Conservation (phyloP, 2,329 filamentous ascomycete genomes). For the Ophiosphaerella narmari region DNA sequence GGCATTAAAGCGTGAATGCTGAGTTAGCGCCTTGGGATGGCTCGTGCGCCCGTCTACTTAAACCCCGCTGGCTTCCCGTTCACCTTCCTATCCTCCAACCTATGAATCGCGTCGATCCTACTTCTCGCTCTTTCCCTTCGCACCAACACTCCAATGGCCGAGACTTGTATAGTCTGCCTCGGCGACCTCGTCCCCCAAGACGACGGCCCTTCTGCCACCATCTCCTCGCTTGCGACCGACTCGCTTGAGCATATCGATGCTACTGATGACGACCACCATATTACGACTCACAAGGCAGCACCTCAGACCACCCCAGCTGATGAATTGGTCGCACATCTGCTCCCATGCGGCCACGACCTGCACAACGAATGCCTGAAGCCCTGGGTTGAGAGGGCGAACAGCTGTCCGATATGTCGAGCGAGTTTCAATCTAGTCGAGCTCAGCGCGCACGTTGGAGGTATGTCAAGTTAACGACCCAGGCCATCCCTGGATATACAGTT, state of each 20-base stretch:
- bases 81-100: slow-evolving; percentile 38
- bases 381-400: slow-evolving; percentile 97
- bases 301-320: slow-evolving; percentile 49
- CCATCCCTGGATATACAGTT: slow-evolving; percentile 19
- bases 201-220: slow-evolving; percentile 46
- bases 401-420: slow-evolving; percentile 94
- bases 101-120: slow-evolving; percentile 40
- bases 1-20: slow-evolving; percentile 15
- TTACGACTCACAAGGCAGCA: slow-evolving; percentile 17
- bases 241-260: slow-evolving; percentile 27
- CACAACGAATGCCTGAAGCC: slow-evolving; percentile 91
- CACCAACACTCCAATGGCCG: slow-evolving; percentile 57
- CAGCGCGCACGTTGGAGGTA: slow-evolving; percentile 78
- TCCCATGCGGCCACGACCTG: slow-evolving; percentile 86
- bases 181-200: slow-evolving; percentile 67
- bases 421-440: slow-evolving; percentile 90
- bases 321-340: slow-evolving; percentile 63
- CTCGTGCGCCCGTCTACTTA: slow-evolving; percentile 15
- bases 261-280: slow-evolving; percentile 25
- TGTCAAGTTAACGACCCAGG: slow-evolving; percentile 30
- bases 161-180: slow-evolving; percentile 73
- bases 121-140: slow-evolving; percentile 23
- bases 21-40: slow-evolving; percentile 18
- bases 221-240: slow-evolving; percentile 28
- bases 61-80: slow-evolving; percentile 29